These are phyloP conservation scores for Globisporangium echinulatum DNA, from an alignment of 352 stramenopile genomes.

Conservation along the genomic window DNA sequence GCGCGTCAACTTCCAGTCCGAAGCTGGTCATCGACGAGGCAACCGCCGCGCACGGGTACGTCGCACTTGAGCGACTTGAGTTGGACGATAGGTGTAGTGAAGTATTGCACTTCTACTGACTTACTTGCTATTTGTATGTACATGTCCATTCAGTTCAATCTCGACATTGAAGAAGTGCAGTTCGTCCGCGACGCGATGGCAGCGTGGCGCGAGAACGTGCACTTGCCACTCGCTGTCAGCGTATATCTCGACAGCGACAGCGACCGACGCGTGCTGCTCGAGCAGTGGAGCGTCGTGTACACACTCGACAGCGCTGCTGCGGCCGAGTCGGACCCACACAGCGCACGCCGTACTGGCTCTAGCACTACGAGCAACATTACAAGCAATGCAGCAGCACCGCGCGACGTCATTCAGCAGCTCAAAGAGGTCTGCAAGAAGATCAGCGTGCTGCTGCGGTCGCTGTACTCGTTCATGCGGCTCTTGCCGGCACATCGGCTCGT, in stretches of 20 bases:
- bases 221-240: slow-evolving; percentile 56
- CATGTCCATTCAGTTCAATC: slow-evolving; percentile 43
- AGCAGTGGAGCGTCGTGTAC: slow-evolving; percentile 72
- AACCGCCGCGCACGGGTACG: slow-evolving; percentile 55
- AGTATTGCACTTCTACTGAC: too few species aligned
- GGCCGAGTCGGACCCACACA: slow-evolving; percentile 4
- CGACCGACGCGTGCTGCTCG: slow-evolving; percentile 45
- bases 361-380: too few species aligned
- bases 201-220: slow-evolving; percentile 66
- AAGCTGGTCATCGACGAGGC: slow-evolving; percentile 32
- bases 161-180: slow-evolving; percentile 78
- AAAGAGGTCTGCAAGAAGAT: slow-evolving; percentile 81
- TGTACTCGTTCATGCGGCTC: slow-evolving; percentile 75
- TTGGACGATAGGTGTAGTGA: too few species aligned
- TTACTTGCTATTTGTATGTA: too few species aligned
- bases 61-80: not conserved
- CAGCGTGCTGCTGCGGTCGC: slow-evolving; percentile 54
- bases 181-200: slow-evolving; percentile 61
- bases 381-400: slow-evolving; percentile 13
- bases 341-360: too few species aligned
- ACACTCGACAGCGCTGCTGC: slow-evolving; percentile 19
- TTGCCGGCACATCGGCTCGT: slow-evolving; percentile 69
- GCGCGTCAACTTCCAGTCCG: slow-evolving; percentile 59
- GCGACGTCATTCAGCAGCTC: slow-evolving; percentile 74
- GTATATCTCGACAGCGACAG: slow-evolving; percentile 53